Base-by-base conservation (phyloP, 73 alveolate species). In the Tetrahymena elliotti region DNA sequence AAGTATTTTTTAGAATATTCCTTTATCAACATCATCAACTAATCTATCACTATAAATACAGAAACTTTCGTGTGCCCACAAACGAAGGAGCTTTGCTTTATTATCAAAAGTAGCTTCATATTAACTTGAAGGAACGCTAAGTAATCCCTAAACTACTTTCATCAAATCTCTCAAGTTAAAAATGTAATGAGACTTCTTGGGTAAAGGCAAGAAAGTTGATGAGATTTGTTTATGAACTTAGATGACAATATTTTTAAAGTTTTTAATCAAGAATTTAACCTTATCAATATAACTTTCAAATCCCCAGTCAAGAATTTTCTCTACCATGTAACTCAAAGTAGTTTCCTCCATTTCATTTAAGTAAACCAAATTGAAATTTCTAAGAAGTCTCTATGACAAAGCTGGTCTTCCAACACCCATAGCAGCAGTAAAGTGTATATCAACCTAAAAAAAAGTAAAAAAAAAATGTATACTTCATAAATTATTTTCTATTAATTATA, bases 31-130 rank as follows among this genome's bases (percentile, higher is more conserved):
- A 36, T 98, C 98, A 97, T 97, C 96, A 35, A 98, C 96, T 38
- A 98, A 97, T 93, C 99, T 96, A 96, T 98, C 99, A 16, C 98
- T 98, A 95, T 96, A 98, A 12, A 98, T 99, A 93, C 99, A 93
- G 47, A 97, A 95, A 97, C 98, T 95, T 96, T 98, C 99, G 96
- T 98, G 99, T 31, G 97, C 97, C 99, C 99, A 98, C 52, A 98
- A 95, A 93, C 97, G 98, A 40, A 93, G 98, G 96, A 95, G 95
- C 68, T 95, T 96, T 96, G 84, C 95, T 93, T 93, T 94, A 34
- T 96, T 97, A 96, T 96, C 95, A 53, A 96, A 97, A 20, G 96
- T 94, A 16, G 96, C 96, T 35, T 94, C 96, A 88, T 94, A 94
- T 93, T 97, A 97, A 93, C 94, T 95, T 94, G 96, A 52, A 33